These are phyloP conservation scores for Tuber aestivum DNA, from an alignment of 495 filamentous ascomycete genomes.

Conservation along the genomic window DNA sequence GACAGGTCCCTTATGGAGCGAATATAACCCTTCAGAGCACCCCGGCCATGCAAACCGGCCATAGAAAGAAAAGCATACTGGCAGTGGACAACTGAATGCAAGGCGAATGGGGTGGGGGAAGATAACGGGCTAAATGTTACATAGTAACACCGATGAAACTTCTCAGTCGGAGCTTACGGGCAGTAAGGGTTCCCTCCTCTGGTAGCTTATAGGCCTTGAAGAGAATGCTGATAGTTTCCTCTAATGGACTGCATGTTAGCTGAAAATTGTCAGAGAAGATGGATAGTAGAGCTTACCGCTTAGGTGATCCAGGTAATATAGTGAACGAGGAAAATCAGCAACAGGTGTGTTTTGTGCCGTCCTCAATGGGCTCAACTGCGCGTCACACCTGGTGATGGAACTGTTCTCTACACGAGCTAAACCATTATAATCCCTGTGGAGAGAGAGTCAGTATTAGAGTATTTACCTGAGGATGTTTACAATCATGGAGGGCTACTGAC, in stretches of 20 bases:
- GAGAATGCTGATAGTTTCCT: slow-evolving; percentile 8
- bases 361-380: slow-evolving; percentile 11
- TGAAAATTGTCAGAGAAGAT: background rate
- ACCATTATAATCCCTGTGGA: slow-evolving; percentile 13
- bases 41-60: no score
- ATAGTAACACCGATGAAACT: slow-evolving; percentile 6
- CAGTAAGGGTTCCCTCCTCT: background rate
- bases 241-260: slow-evolving; percentile 13
- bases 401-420: slow-evolving; percentile 12
- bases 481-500: slow-evolving; percentile 5
- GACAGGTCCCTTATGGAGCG: no score
- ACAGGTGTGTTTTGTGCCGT: slow-evolving; percentile 15
- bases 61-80: no score
- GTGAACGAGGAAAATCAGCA: slow-evolving; percentile 8
- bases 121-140: background rate
- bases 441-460: background rate
- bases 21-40: no score
- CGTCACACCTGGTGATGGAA: slow-evolving; percentile 8
- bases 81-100: no score
- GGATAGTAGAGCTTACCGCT: background rate
- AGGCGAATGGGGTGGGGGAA: no score
- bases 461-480: slow-evolving; percentile 9
- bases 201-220: slow-evolving; percentile 11
- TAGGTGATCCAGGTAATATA: slow-evolving; percentile 4
- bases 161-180: background rate